Evolutionary conservation across 768 basidiomycete species (phyloP).

Genomic region (Suillus discolor): DNA sequence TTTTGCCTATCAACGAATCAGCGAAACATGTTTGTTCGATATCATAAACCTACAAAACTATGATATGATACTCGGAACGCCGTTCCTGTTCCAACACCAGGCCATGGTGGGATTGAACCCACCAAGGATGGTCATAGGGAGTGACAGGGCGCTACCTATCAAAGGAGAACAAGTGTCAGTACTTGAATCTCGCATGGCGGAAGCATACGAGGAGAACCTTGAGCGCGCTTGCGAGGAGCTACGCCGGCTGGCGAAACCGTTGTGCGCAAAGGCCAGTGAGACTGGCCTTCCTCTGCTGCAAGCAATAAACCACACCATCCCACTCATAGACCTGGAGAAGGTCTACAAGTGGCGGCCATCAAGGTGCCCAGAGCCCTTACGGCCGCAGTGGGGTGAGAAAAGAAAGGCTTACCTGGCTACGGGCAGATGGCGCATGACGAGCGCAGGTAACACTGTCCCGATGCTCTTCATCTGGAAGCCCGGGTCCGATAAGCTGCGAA

Average conservation of each 20-base stretch:
- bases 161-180: neutral
- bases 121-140: constrained; percentile 14
- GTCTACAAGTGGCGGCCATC: neutral
- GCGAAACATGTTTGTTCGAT: constrained; percentile 30
- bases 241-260: neutral
- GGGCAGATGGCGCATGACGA: constrained; percentile 38
- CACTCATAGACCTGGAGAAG: constrained; percentile 33
- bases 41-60: constrained; percentile 19
- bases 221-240: neutral
- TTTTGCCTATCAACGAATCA: constrained; percentile 10
- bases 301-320: constrained; percentile 44
- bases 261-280: neutral
- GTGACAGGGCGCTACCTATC: rapidly evolving
- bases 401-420: constrained; percentile 25
- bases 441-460: constrained; percentile 18
- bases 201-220: neutral
- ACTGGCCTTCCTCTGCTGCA: constrained; percentile 36
- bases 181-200: neutral
- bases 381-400: neutral
- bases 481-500: constrained; percentile 36
- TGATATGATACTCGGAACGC: constrained; percentile 41
- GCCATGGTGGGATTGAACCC: constrained; percentile 31
- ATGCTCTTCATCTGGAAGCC: constrained; percentile 8
- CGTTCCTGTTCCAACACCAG: constrained; percentile 37
- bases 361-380: neutral